Conservation (phyloP, 495 filamentous ascomycete genomes). For the Penicillium parvum region DNA sequence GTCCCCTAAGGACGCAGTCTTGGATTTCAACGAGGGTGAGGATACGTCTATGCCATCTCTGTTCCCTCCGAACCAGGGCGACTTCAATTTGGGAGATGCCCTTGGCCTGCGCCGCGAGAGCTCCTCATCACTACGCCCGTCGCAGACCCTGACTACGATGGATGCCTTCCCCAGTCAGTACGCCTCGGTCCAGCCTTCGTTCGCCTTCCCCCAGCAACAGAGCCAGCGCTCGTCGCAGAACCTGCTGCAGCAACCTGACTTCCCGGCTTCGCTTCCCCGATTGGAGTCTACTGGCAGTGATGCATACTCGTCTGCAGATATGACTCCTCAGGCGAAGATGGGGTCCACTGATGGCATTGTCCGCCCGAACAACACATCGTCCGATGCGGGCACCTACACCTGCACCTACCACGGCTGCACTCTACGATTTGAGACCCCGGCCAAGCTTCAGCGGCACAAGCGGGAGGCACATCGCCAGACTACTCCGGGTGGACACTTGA, state of each 20-base stretch:
- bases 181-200: constrained; percentile 25
- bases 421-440: constrained; percentile 78
- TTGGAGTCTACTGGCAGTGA: constrained; percentile 66
- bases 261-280: constrained; percentile 53
- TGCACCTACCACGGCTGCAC: constrained; percentile 93
- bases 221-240: constrained; percentile 42
- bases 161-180: constrained; percentile 42
- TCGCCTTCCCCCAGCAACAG: constrained; percentile 45
- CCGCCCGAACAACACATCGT: constrained; percentile 58
- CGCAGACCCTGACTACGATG: constrained; percentile 37
- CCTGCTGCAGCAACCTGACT: constrained; percentile 51
- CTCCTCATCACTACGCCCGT: constrained; percentile 44
- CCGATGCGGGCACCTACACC: constrained; percentile 85
- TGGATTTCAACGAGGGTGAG: constrained; percentile 75
- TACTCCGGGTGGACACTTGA: constrained; percentile 39
- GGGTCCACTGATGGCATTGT: constrained; percentile 32
- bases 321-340: constrained; percentile 29
- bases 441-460: constrained; percentile 91
- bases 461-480: constrained; percentile 82
- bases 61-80: constrained; percentile 53
- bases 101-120: constrained; percentile 40
- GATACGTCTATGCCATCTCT: constrained; percentile 60
- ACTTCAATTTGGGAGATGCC: constrained; percentile 40
- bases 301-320: constrained; percentile 19
- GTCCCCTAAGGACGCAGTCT: constrained; percentile 87